phyloP scores from a whole-genome alignment of 2,329 filamentous ascomycete genomes.

The Alternaria sp. region DNA sequence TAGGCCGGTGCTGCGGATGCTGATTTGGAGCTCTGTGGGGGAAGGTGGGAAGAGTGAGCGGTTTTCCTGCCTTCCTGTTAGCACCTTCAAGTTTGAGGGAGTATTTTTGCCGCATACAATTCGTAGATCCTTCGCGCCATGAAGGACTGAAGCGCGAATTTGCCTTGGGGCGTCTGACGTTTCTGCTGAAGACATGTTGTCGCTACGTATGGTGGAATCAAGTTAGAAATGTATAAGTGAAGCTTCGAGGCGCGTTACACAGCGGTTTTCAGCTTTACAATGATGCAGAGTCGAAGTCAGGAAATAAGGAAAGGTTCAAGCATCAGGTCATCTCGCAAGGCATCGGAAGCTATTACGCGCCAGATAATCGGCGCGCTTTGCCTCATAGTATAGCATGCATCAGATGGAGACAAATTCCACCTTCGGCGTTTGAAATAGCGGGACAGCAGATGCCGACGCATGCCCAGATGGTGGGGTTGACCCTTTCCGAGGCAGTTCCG shows the following conservation, averaged over 20 bases:
- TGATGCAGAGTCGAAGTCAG: not conserved
- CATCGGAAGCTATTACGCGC: slow-evolving; percentile 21
- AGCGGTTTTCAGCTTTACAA: not conserved
- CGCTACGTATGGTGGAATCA: slow-evolving; percentile 1
- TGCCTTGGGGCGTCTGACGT: slow-evolving; percentile 39
- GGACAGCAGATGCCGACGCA: slow-evolving; percentile 41
- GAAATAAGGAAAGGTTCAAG: not conserved
- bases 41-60: slow-evolving; percentile 59
- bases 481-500: slow-evolving; percentile 40
- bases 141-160: slow-evolving; percentile 64
- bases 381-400: slow-evolving; percentile 29
- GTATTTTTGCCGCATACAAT: slow-evolving; percentile 55
- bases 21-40: slow-evolving; percentile 68
- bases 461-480: slow-evolving; percentile 27
- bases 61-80: slow-evolving; percentile 57
- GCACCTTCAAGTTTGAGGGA: not conserved
- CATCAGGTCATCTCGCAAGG: slow-evolving; percentile 9
- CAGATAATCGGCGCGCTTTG: slow-evolving; percentile 29
- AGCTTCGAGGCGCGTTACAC: not conserved
- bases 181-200: slow-evolving; percentile 33
- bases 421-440: slow-evolving; percentile 43
- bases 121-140: slow-evolving; percentile 68
- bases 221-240: not conserved
- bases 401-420: slow-evolving; percentile 40
- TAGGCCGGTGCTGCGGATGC: slow-evolving; percentile 72